Conservation (phyloP, 1,284 basidiomycete genomes). For the Apiotrichum akiyoshidainum region DNA sequence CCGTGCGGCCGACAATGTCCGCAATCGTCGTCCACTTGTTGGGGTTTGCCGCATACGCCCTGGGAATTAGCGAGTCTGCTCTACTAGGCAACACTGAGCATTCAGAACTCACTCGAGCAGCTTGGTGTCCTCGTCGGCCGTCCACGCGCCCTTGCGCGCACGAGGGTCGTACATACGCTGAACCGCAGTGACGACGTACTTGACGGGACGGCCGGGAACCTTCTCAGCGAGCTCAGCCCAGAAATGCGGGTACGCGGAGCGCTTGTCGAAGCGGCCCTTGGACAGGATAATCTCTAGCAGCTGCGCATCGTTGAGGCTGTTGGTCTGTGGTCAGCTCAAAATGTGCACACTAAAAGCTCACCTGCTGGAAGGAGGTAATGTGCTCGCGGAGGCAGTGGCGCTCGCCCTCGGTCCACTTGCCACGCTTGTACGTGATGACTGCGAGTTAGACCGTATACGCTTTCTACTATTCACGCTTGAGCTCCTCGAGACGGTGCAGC, state of each 20-base stretch:
- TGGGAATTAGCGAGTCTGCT: conserved; percentile 10
- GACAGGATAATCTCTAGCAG: conserved; percentile 34
- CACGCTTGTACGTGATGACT: conserved; percentile 40
- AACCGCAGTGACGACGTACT: conserved; percentile 36
- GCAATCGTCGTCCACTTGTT: conserved; percentile 41
- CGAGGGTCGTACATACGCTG: conserved; percentile 40
- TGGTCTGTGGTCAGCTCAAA: conserved; percentile 1
- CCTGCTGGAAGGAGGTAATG: conserved; percentile 25
- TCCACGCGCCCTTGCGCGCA: conserved; percentile 42
- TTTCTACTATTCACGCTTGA: conserved; percentile 29
- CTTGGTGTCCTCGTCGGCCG: conserved; percentile 34
- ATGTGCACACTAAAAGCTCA: neutral
- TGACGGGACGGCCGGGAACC: conserved; percentile 40
- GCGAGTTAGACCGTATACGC: neutral
- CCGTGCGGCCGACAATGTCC: conserved; percentile 33
- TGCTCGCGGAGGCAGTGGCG: conserved; percentile 24
- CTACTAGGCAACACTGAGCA: neutral
- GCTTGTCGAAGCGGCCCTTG: conserved; percentile 22
- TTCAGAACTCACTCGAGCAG: conserved; percentile 28
- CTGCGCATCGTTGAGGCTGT: conserved; percentile 20
- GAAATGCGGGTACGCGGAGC: conserved; percentile 31
- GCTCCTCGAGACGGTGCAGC: conserved; percentile 32
- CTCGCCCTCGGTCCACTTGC: conserved; percentile 34
- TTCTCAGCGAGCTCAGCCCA: conserved; percentile 37
- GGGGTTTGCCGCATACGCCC: conserved; percentile 30